A percentile compares a stretch with the other conserved stretches of the same genome.
phyloP scores from a whole-genome alignment of 495 filamentous ascomycete species.

The Lasiosphaeria ovina region DNA sequence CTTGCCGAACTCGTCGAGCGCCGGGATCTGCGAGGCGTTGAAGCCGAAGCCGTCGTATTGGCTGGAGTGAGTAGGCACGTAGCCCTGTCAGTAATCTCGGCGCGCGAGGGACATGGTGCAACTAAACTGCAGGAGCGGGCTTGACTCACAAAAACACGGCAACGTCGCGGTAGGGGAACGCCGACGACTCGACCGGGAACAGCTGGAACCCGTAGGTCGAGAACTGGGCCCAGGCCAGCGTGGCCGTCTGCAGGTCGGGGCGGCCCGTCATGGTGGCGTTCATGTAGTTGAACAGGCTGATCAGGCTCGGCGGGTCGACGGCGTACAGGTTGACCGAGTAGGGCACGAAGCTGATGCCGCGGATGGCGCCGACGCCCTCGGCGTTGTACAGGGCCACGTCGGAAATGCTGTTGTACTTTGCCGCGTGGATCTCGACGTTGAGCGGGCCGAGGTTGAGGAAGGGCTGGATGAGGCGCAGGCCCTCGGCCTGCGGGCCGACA shows the following conservation, averaged over 20 bases:
- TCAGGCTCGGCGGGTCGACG: background rate
- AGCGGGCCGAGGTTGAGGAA: background rate
- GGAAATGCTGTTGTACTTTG: background rate
- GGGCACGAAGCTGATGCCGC: background rate
- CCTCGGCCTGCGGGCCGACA: background rate
- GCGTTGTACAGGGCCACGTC: background rate
- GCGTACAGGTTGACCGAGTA: background rate
- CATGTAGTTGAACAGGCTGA: slow-evolving; percentile 3
- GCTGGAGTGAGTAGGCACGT: background rate
- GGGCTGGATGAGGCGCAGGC: background rate
- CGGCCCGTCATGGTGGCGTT: background rate
- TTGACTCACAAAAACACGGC: background rate
- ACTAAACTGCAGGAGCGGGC: background rate
- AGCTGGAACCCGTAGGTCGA: background rate
- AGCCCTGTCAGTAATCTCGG: background rate
- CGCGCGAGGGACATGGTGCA: too few species aligned
- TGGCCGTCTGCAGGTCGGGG: background rate
- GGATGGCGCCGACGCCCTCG: background rate
- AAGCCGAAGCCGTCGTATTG: slow-evolving; percentile 1
- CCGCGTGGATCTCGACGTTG: background rate
- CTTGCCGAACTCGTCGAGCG: background rate
- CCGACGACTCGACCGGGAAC: background rate
- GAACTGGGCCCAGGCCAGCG: background rate
- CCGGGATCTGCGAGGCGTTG: background rate
- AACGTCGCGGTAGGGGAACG: background rate